Evolutionary conservation across 2,329 filamentous ascomycete genomes (phyloP).

Genomic region (Diaporthe ampelina): DNA sequence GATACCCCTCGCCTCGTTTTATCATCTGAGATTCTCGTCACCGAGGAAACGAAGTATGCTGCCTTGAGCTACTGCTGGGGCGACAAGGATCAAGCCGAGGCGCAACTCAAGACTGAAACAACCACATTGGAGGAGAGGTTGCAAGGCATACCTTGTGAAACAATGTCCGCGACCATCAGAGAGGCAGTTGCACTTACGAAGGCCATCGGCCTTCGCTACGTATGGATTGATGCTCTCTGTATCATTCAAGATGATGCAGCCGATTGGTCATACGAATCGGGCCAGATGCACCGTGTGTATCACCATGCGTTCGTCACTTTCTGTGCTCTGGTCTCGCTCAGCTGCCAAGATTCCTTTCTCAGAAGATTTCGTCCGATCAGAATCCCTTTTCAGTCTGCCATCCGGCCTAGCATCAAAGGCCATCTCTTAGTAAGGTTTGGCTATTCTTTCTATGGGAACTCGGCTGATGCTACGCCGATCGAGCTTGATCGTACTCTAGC

Average conservation of each 20-base stretch:
- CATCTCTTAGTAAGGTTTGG: not conserved
- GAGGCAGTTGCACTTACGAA: not conserved
- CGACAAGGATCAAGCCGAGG: not conserved
- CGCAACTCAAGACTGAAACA: not conserved
- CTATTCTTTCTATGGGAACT: too few relatives aligned
- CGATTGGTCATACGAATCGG: conserved; percentile 9
- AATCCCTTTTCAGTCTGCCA: not conserved
- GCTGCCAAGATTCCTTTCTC: not conserved
- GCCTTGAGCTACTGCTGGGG: conserved; percentile 16
- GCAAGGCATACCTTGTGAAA: not conserved
- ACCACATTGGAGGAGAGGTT: not conserved
- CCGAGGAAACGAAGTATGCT: not conserved
- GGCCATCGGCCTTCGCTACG: not conserved
- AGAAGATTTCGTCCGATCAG: not conserved
- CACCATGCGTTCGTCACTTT: not conserved
- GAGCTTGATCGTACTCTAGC: not conserved
- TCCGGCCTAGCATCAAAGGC: not conserved
- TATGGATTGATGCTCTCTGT: conserved; percentile 17
- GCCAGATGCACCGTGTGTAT: not conserved
- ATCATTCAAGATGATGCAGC: not conserved
- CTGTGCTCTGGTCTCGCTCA: not conserved
- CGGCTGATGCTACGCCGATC: accelerated
- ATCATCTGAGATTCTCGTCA: not conserved
- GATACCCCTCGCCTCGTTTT: not conserved
- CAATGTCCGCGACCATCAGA: not conserved